Percentiles rank a stretch among this genome's conserved stretches.
Conservation (phyloP, 371 early-diverging fungal species). For the Mucor racemosus region DNA sequence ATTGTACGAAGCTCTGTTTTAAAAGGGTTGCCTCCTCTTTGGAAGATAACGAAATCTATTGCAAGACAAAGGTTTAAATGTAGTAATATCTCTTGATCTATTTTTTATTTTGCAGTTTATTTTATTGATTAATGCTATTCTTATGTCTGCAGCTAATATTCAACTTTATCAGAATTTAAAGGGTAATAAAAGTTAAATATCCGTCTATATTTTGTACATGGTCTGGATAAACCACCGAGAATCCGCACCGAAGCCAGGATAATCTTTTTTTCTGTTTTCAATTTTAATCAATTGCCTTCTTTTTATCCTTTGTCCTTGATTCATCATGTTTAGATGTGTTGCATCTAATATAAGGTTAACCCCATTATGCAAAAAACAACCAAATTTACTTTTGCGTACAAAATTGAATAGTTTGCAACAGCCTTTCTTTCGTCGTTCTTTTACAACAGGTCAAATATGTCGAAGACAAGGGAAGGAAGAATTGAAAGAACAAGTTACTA, state of each 20-base stretch:
- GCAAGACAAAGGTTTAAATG: no score
- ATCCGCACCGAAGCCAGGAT: neutral
- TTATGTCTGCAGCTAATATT: no score
- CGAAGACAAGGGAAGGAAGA: neutral
- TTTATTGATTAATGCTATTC: no score
- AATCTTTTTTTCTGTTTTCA: neutral
- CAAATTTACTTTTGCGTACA: neutral
- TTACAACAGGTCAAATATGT: slow-evolving; percentile 1
- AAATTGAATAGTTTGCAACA: neutral
- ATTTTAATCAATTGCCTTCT: no score
- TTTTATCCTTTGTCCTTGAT: neutral
- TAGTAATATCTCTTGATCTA: no score
- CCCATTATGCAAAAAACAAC: neutral
- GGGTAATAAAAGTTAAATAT: neutral
- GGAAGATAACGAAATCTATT: no score
- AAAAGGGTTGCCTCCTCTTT: no score
- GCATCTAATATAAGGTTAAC: neutral
- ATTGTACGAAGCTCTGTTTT: no score
- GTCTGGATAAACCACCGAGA: slow-evolving; percentile 1
- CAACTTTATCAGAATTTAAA: no score
- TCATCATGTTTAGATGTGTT: neutral
- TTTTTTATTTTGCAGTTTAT: no score
- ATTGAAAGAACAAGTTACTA: neutral
- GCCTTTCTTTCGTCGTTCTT: neutral
- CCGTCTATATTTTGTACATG: neutral